Conservation (phyloP, 192 early-diverging fungal species). For the Gamsiella multidivaricata region DNA sequence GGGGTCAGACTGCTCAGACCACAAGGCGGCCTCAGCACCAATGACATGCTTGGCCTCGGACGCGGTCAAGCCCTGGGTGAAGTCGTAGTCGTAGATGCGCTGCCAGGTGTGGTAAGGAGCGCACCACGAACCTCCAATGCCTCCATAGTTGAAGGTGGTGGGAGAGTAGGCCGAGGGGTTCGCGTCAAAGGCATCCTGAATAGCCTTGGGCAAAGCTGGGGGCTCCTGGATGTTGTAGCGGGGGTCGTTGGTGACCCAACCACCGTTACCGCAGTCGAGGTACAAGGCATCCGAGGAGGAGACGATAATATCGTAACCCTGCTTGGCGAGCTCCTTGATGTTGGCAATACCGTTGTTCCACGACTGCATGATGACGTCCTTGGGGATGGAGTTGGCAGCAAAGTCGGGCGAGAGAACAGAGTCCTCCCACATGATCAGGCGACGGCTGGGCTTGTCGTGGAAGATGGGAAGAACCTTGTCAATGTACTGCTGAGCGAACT, state of each 20-base stretch:
- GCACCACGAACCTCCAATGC: constrained; percentile 74
- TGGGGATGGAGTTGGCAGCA: constrained; percentile 60
- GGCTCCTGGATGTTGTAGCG: constrained; percentile 54
- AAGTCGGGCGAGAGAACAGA: constrained; percentile 45
- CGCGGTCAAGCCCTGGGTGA: constrained; percentile 65
- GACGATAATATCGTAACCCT: constrained; percentile 75
- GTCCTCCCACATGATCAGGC: constrained; percentile 85
- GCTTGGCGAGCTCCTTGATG: constrained; percentile 62
- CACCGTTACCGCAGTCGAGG: constrained; percentile 80
- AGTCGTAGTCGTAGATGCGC: constrained; percentile 76
- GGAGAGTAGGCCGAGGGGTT: constrained; percentile 34
- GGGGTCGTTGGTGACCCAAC: constrained; percentile 74
- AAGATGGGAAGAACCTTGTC: constrained; percentile 64
- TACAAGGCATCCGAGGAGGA: constrained; percentile 71
- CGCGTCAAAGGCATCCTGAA: constrained; percentile 39
- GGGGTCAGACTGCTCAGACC: constrained; percentile 76
- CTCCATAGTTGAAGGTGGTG: constrained; percentile 54
- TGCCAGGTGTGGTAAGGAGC: constrained; percentile 81
- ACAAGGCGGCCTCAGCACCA: constrained; percentile 76
- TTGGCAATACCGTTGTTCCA: constrained; percentile 73
- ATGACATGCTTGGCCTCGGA: constrained; percentile 68
- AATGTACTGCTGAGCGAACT: constrained; percentile 64
- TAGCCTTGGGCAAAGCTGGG: constrained; percentile 40
- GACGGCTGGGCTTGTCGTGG: constrained; percentile 55
- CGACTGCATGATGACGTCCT: constrained; percentile 71